phyloP scores from a whole-genome alignment of 176 grass and related monocot species.

The Miscanthus lutarioriparius region DNA sequence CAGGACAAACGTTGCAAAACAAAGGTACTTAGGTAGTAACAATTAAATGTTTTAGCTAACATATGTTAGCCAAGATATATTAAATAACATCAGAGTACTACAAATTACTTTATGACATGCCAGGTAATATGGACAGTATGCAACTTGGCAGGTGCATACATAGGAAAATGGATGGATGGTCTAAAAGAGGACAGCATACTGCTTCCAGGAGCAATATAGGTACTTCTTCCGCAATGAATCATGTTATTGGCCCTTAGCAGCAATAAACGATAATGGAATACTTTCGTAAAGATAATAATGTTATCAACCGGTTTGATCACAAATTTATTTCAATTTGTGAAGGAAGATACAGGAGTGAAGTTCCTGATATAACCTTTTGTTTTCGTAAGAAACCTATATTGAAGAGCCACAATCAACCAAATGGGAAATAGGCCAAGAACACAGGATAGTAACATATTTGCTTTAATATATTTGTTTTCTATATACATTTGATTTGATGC shows the following conservation, averaged over 20 bases:
- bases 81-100: conserved; percentile 10
- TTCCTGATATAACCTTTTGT: not conserved
- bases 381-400: not conserved
- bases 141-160: not conserved
- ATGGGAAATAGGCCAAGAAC: not conserved
- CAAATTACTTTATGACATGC: not conserved
- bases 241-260: not conserved
- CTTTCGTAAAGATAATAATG: not conserved
- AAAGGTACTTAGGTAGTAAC: not conserved
- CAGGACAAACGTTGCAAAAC: not conserved
- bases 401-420: not conserved
- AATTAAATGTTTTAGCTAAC: not conserved
- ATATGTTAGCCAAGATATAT: not conserved
- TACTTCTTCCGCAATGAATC: not conserved
- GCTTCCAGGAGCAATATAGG: not conserved
- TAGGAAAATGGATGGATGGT: not conserved
- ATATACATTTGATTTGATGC: not conserved
- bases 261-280: not conserved
- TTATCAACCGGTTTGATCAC: not conserved
- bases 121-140: not conserved
- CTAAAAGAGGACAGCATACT: not conserved
- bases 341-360: not conserved
- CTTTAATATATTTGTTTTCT: not conserved
- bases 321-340: not conserved
- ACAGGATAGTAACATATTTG: not conserved